phyloP scores from a whole-genome alignment of 495 filamentous ascomycete species.

The Daldinia concentrica region DNA sequence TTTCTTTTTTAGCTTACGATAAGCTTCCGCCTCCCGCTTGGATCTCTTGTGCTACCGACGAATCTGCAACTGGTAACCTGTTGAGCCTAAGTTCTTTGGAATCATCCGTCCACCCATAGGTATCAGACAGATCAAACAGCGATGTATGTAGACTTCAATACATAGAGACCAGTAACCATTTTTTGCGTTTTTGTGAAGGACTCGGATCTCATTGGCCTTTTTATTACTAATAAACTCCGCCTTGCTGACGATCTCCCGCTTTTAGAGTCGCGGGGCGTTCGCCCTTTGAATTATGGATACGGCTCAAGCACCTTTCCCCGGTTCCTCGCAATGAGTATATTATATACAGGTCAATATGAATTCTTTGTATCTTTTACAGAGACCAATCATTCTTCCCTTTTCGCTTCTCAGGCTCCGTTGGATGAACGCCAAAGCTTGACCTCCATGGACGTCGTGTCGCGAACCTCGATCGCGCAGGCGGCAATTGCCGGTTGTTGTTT shows the following conservation, averaged over 20 bases:
- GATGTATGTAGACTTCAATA: neutral
- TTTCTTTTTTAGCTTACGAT: neutral
- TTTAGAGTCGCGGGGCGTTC: constrained; percentile 17
- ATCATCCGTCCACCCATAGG: no score
- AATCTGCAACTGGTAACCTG: neutral
- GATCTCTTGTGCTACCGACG: neutral
- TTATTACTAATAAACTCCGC: constrained; percentile 25
- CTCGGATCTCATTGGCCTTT: constrained; percentile 7
- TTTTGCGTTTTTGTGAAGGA: neutral
- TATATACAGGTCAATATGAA: constrained; percentile 31
- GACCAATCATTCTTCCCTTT: constrained; percentile 6
- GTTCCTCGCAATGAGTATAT: constrained; percentile 29
- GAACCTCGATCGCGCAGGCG: constrained; percentile 40
- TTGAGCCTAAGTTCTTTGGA: neutral
- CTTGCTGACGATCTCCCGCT: constrained; percentile 15
- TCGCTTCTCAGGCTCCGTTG: constrained; percentile 1
- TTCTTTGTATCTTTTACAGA: constrained; percentile 26
- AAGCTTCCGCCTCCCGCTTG: neutral
- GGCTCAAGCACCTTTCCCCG: constrained; percentile 5
- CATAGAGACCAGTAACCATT: neutral
- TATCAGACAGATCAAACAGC: neutral
- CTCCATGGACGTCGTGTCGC: constrained; percentile 35
- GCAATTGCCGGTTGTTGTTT: constrained; percentile 37
- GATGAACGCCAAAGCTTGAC: constrained; percentile 1
- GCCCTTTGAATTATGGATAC: constrained; percentile 15